Evolutionary conservation across 2,329 filamentous ascomycete genomes (phyloP), one percentile per base, ranked within the genome.

Genomic region (Bisporella sp.): DNA sequence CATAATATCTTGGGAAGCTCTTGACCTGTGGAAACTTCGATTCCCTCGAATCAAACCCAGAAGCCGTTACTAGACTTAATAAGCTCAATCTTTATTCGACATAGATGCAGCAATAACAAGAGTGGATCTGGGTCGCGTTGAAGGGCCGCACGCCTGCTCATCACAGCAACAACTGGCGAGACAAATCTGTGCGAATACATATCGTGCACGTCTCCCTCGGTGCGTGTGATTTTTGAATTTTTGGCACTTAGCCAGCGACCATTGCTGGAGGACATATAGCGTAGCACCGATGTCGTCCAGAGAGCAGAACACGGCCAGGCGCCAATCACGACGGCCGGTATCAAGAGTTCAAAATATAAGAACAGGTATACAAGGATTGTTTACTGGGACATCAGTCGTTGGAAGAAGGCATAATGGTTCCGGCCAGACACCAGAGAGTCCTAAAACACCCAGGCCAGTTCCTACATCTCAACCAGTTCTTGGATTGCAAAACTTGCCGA

Each of bases 401-500:
- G 57, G 55, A 29, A 45, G 49, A 13, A 56, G 54, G 49, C 57
- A 44, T 48, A 41, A 37, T 42, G 35, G 35, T n/a, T 37, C 35
- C n/a, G 35, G 8, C 8, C 35, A 37, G 35, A 43, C 51, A 3
- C 58, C 58, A 42, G 42, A 64, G 63, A 73, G 69, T 21, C 74
- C 75, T 33, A 80, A 80, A 59, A 71, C 73, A 1, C 72, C 75
- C 2, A 65, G 66, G 3, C 69, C 72, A 45, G 60, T 64, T 13
- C 35, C 35, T 37, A 71, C 73, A 1, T 72, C 75, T 2, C 66
- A 66, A 3, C 69, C 72, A 45, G 60, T 64, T n/a, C 58, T 73
- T 4, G 64, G 65, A 4, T 58, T 69, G 48, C 64, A 67, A n/a
- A 61, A 63, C 31, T 56, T 74, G 29, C 68, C 73, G 8, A 69